Evolutionary conservation across 2,329 filamentous ascomycete genomes (phyloP), one percentile per base, ranked within the genome.

Genomic region (Colletotrichum noveboracense): DNA sequence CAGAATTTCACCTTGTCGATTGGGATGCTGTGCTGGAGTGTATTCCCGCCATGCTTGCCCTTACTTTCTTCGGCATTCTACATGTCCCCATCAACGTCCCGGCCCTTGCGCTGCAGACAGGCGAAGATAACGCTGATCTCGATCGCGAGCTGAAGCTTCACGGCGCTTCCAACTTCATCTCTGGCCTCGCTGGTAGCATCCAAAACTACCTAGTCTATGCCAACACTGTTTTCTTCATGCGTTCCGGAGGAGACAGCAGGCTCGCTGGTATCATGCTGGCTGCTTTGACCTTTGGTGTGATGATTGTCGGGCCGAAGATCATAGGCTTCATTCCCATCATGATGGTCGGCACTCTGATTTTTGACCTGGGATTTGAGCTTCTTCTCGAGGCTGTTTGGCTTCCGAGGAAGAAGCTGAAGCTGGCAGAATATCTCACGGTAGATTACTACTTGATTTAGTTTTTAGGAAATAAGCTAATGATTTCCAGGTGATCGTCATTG

Each of bases 21-120:
- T 98, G 95, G 94, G 89, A 90, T 60, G 97, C 96, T 4, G 90
- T 99, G 65, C 86, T 89, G n/a, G 93, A 96, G 80, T 96, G 94
- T 2, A 90, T 98, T 34, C 97, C 97, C 1, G 96, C 97, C 34
- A 98, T 99, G 95, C 93, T 99, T 80, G 97, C 97, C 0, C 87
- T 99, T 76, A 98, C 97, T 0, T 99, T 99, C 87, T 99, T 99
- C 80, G 97, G 97, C 68, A 94, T 99, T 71, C 90, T 99, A 4
- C 97, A 99, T 82, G 97, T 99, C 4, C 97, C 97, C 0, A 99
- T 99, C 85, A 99, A 99, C 80, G 96, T 99, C 6, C 97, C 97
- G 4, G 97, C 97, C 4, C 87, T 99, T 74, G 97, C 95, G 0
- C 93, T 98, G 65, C 96, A 95, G 36, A 95, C 94, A 6, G 95